Percentiles rank a stretch among this genome's conserved stretches.
phyloP scores from a whole-genome alignment of 2,329 filamentous ascomycete genomes.

The Claviceps pazoutovae region DNA sequence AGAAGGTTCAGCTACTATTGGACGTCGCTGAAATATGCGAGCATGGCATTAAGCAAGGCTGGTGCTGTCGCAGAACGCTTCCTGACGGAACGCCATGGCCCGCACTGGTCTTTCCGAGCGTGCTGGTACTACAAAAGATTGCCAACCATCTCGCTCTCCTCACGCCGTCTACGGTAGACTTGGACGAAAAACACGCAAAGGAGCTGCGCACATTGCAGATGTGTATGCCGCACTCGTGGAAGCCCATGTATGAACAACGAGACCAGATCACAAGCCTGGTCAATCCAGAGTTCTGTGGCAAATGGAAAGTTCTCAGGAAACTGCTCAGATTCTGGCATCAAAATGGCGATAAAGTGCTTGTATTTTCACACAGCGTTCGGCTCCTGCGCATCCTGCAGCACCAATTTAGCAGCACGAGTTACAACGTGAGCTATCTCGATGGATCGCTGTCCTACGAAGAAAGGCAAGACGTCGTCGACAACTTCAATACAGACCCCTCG shows the following conservation, averaged over 20 bases:
- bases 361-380: slow-evolving; percentile 87
- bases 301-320: slow-evolving; percentile 85
- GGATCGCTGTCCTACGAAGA: slow-evolving; percentile 74
- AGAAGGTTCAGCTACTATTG: slow-evolving; percentile 55
- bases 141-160: slow-evolving; percentile 86
- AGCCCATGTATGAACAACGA: slow-evolving; percentile 55
- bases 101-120: slow-evolving; percentile 69
- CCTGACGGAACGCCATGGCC: slow-evolving; percentile 56
- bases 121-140: slow-evolving; percentile 71
- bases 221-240: slow-evolving; percentile 64
- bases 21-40: slow-evolving; percentile 53
- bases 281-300: slow-evolving; percentile 86
- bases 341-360: slow-evolving; percentile 83
- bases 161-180: slow-evolving; percentile 52
- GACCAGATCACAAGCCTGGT: slow-evolving; percentile 71
- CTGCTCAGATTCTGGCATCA: slow-evolving; percentile 80
- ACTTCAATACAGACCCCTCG: slow-evolving; percentile 75
- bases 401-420: slow-evolving; percentile 76
- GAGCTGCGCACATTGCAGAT: slow-evolving; percentile 61
- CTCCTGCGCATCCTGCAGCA: slow-evolving; percentile 72
- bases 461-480: slow-evolving; percentile 67
- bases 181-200: slow-evolving; percentile 59
- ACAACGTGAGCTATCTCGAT: slow-evolving; percentile 83
- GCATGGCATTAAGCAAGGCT: slow-evolving; percentile 54
- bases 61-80: slow-evolving; percentile 57